These are phyloP conservation scores for Cucurbita maxima DNA, from an alignment of 306 rosid species.

Conservation along the genomic window DNA sequence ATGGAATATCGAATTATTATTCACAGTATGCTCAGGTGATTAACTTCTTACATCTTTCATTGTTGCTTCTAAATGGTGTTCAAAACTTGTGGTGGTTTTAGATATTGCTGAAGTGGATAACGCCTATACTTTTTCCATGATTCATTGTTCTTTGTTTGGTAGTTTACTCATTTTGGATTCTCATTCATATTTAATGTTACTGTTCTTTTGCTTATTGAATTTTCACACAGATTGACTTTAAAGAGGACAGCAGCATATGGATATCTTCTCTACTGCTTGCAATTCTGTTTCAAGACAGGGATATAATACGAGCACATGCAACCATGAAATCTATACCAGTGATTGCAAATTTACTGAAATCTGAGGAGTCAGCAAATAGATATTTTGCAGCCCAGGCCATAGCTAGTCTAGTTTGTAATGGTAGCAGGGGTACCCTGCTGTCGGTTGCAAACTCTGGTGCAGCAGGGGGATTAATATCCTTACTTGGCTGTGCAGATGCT, in stretches of 20 bases:
- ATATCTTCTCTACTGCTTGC: constrained; percentile 72
- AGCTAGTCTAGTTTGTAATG: constrained; percentile 92
- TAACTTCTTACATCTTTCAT: background rate
- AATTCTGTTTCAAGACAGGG: constrained; percentile 84
- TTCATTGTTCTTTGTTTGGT: constrained; percentile 7
- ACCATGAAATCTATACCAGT: constrained; percentile 73
- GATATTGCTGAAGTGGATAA: background rate
- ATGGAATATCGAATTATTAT: constrained; percentile 61
- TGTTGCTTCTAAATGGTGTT: background rate
- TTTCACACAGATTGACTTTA: constrained; percentile 52
- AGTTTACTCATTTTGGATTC: background rate
- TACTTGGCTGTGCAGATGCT: constrained; percentile 87
- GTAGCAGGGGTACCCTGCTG: constrained; percentile 94
- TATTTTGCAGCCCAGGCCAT: constrained; percentile 93
- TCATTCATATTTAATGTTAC: background rate
- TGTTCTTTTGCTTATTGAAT: constrained; percentile 14
- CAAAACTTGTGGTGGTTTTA: background rate
- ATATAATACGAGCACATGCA: constrained; percentile 79
- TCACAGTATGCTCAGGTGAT: constrained; percentile 75
- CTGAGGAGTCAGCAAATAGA: constrained; percentile 68
- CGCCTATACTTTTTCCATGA: background rate
- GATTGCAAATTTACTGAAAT: constrained; percentile 69
- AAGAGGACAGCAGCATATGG: constrained; percentile 93
- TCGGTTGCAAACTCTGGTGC: constrained; percentile 98
- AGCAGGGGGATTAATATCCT: constrained; percentile 83